Base-by-base conservation (phyloP, 371 early-diverging fungal genomes). In the Apophysomyces elegans region DNA sequence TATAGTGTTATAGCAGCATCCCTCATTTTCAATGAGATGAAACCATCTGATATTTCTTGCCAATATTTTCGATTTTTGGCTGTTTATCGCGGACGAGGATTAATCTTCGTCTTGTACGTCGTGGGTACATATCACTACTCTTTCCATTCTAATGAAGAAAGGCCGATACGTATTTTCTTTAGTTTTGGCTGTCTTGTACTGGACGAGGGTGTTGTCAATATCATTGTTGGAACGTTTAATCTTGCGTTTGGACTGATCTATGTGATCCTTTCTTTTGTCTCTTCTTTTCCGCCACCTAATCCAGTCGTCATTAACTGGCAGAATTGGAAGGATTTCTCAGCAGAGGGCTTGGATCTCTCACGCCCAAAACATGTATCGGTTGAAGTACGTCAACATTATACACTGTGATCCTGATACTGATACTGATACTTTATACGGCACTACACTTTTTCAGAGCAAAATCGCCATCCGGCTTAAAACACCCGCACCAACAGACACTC, bases 321-420 rank as follows among this genome's bases (percentile, higher is more conserved):
- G 64, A 78, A 78, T 21, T 81, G 78, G 81, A 76, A 73, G 37
- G 81, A 81, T 54, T 76, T 74, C 38, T 76, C 76, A 8, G 81
- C 78, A 4, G 81, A 80, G 56, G 81, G 78, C 0, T 41, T 80
- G 18, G 81, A 80, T 62, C 36, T 80, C n/a, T 63, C 72, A 11
- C 69, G 75, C 4, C 73, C 70, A 9, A 67, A 69, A 56, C 68
- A 75, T 63, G 14, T 62, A 32, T 61, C 64, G 45, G 58, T 69
- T 1, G 68, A 71, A 66, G 71, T 70, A 68, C 62, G 43, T 16
- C 16, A 46, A 50, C 26, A 36, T 2, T 12, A 2, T 7, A 5
- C 57, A 44, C 1, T 41, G 32, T 12, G 44, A 32, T 41, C 41
- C 41, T 41, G 13, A 26, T 26, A 26, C 32, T 41, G 13, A 26